phyloP scores from a whole-genome alignment of 1,284 basidiomycete genomes.

The Apiotrichum gamsii region DNA sequence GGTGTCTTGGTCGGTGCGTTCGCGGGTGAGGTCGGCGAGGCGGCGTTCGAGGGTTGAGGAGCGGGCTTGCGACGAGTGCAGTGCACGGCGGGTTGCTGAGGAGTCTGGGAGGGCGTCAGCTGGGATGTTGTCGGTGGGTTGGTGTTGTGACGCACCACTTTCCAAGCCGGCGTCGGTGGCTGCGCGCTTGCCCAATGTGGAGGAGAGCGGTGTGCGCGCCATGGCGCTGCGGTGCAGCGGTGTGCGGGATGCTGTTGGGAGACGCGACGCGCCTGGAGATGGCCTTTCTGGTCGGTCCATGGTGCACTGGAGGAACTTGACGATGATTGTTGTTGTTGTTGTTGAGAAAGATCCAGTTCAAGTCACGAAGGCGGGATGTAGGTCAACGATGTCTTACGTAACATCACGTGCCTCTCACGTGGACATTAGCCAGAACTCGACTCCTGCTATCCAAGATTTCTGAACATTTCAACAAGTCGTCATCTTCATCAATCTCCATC shows the following conservation, averaged over 20 bases:
- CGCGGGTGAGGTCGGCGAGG: conserved; percentile 20
- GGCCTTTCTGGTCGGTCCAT: conserved; percentile 3
- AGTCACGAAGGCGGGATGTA: too few species aligned
- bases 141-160: conserved; percentile 13
- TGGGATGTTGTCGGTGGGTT: too few species aligned
- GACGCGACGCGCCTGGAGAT: not conserved
- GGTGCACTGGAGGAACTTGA: too few species aligned
- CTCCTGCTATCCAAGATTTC: too few species aligned
- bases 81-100: conserved; percentile 11
- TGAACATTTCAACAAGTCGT: not conserved
- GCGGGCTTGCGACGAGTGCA: conserved; percentile 15
- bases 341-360: not conserved
- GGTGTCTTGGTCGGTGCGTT: conserved; percentile 13
- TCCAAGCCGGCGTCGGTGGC: conserved; percentile 26
- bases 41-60: conserved; percentile 20
- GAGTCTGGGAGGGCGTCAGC: conserved; percentile 6
- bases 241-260: conserved; percentile 3
- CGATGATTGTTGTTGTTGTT: not conserved
- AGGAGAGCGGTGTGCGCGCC: not conserved
- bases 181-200: conserved; percentile 16
- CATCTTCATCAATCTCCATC: conserved; percentile 1
- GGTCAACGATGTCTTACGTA: conserved; percentile 1
- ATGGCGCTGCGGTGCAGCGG: not conserved
- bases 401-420: not conserved
- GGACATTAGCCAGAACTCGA: too few species aligned